phyloP scores from a whole-genome alignment of 2,329 filamentous ascomycete species.

The Fusarium marasasianum region DNA sequence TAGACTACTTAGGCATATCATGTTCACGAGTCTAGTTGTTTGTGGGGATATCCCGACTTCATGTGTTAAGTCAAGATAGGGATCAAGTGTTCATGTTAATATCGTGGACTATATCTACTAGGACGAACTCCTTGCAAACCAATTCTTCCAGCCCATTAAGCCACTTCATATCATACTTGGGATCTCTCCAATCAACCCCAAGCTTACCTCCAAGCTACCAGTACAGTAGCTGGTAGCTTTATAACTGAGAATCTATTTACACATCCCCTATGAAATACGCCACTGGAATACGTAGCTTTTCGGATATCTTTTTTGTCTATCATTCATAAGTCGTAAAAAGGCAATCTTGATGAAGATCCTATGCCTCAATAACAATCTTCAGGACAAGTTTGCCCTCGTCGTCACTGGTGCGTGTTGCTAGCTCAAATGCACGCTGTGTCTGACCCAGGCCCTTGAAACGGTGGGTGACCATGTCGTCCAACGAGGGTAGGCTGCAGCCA shows the following conservation, averaged over 20 bases:
- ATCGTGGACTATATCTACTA: neutral
- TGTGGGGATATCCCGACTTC: neutral
- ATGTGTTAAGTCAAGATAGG: neutral
- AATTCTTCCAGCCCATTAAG: neutral
- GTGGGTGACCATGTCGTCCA: constrained; percentile 79
- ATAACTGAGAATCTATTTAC: neutral
- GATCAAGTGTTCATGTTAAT: neutral
- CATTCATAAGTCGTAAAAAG: constrained; percentile 20
- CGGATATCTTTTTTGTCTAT: constrained; percentile 36
- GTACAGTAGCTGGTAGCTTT: neutral
- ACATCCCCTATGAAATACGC: neutral
- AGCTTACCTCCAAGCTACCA: neutral
- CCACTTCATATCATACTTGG: neutral
- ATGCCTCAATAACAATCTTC: constrained; percentile 74
- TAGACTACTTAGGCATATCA: neutral
- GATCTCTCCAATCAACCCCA: neutral
- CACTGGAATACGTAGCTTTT: neutral
- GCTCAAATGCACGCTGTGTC: constrained; percentile 72
- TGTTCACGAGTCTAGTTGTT: neutral
- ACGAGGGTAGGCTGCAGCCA: constrained; percentile 64
- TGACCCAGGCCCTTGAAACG: constrained; percentile 71
- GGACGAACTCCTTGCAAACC: neutral
- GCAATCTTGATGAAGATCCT: constrained; percentile 18
- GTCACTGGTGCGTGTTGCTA: constrained; percentile 75
- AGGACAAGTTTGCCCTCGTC: constrained; percentile 74